Evolutionary conservation across 2,329 filamentous ascomycete genomes (phyloP).

Genomic region (Cladosporium sphaerospermum): DNA sequence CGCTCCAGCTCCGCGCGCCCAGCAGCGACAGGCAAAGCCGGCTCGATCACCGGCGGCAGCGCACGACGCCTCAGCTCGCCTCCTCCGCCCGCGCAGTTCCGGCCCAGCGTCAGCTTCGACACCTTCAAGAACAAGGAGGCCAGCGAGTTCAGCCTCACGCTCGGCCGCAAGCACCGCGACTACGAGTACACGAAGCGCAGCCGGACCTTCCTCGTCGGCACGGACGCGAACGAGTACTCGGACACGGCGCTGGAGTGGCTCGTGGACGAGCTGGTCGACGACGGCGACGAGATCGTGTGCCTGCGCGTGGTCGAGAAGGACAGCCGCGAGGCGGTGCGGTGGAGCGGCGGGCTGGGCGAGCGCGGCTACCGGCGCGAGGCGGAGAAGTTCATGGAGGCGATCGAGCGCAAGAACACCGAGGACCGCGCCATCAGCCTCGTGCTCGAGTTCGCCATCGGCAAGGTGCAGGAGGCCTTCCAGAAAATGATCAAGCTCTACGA

Average conservation of each 20-base stretch:
- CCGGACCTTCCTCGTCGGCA: conserved; percentile 82
- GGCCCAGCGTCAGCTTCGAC: conserved; percentile 66
- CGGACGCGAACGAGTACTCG: conserved; percentile 86
- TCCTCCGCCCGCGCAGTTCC: conserved; percentile 47
- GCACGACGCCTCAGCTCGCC: conserved; percentile 25
- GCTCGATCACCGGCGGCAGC: conserved; percentile 7
- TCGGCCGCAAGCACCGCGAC: conserved; percentile 79
- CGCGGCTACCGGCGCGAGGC: conserved; percentile 66
- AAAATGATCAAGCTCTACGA: conserved; percentile 89
- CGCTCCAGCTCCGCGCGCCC: conserved; percentile 26
- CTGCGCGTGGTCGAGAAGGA: conserved; percentile 83
- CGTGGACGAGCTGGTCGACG: conserved; percentile 83
- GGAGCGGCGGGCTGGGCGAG: conserved; percentile 42
- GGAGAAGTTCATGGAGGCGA: conserved; percentile 63
- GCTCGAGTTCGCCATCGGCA: conserved; percentile 81
- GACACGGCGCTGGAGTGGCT: conserved; percentile 91
- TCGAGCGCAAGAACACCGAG: conserved; percentile 72
- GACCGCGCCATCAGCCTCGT: conserved; percentile 81
- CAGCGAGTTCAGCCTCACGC: conserved; percentile 67
- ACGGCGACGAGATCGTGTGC: conserved; percentile 89
- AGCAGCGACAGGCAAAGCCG: conserved; percentile 14
- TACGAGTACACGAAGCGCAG: conserved; percentile 76
- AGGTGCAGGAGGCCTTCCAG: conserved; percentile 84
- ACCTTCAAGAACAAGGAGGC: conserved; percentile 64
- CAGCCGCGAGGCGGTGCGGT: conserved; percentile 52